A percentile compares a stretch with the other conserved stretches of the same genome.
Conservation (phyloP, 1,139 yeast genomes). For the Diutina siamensis region DNA sequence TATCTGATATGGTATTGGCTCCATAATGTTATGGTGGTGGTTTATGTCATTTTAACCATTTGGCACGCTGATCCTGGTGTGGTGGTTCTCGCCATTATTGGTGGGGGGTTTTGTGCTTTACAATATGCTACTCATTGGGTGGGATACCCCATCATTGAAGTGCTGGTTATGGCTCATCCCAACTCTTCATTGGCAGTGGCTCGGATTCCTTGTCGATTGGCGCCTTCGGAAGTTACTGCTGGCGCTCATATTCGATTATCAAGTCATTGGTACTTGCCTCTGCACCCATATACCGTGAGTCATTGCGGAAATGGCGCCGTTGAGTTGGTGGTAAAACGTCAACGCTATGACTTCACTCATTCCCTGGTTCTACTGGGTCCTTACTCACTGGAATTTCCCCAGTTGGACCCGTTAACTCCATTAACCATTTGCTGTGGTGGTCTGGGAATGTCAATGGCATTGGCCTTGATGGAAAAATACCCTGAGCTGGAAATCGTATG, state of each 20-base stretch:
- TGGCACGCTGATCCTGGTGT: background rate
- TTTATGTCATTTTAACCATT: background rate
- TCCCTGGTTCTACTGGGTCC: background rate
- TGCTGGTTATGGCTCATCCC: slow-evolving; percentile 3
- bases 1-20: slow-evolving; percentile 21
- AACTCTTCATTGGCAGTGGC: background rate
- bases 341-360: background rate
- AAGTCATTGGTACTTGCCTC: slow-evolving; percentile 19
- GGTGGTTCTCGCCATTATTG: background rate
- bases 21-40: slow-evolving; percentile 17
- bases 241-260: slow-evolving; percentile 15
- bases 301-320: slow-evolving; percentile 11
- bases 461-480: background rate
- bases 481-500: background rate
- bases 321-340: slow-evolving; percentile 16
- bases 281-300: slow-evolving; percentile 31
- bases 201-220: background rate
- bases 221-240: slow-evolving; percentile 24
- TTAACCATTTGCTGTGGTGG: background rate
- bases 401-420: background rate
- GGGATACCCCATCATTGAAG: background rate
- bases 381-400: background rate
- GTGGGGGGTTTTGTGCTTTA: background rate
- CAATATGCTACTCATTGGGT: background rate
- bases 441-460: background rate